A percentile compares a stretch with the other conserved stretches of the same genome.
These are phyloP conservation scores for Cyclocybe cylindracea DNA, from an alignment of 768 basidiomycete species.

Conservation along the genomic window DNA sequence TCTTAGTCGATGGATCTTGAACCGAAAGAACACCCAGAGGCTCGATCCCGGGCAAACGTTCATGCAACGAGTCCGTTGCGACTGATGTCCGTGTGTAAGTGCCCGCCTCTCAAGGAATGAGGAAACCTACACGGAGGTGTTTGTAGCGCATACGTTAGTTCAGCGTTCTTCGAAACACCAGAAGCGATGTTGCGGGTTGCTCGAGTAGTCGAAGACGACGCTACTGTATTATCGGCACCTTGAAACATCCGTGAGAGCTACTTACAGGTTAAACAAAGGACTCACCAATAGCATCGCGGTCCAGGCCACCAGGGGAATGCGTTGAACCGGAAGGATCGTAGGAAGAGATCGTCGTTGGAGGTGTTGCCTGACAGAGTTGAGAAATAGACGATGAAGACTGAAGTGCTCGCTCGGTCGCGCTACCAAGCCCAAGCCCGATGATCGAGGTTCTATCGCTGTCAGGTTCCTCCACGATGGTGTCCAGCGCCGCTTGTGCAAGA, in stretches of 20 bases:
- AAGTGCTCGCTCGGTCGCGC: slow-evolving; percentile 6
- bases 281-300: no score
- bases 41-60: slow-evolving; percentile 5
- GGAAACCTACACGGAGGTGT: not conserved
- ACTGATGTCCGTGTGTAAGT: not conserved
- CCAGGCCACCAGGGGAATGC: no score
- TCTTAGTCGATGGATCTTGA: not conserved
- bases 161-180: no score
- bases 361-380: not conserved
- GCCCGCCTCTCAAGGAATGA: not conserved
- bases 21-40: slow-evolving; percentile 7
- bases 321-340: not conserved
- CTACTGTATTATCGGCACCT: no score
- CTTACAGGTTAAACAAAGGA: no score
- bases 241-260: no score
- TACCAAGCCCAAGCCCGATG: slow-evolving; percentile 13
- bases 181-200: no score
- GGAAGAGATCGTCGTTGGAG: not conserved
- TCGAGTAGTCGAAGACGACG: no score
- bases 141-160: no score
- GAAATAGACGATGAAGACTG: slow-evolving; percentile 13
- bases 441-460: not conserved
- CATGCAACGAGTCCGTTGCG: not conserved
- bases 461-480: not conserved
- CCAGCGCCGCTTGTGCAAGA: no score